Base-by-base conservation (phyloP, 1,139 yeast genomes). In the Saccharomyces pastorianus region DNA sequence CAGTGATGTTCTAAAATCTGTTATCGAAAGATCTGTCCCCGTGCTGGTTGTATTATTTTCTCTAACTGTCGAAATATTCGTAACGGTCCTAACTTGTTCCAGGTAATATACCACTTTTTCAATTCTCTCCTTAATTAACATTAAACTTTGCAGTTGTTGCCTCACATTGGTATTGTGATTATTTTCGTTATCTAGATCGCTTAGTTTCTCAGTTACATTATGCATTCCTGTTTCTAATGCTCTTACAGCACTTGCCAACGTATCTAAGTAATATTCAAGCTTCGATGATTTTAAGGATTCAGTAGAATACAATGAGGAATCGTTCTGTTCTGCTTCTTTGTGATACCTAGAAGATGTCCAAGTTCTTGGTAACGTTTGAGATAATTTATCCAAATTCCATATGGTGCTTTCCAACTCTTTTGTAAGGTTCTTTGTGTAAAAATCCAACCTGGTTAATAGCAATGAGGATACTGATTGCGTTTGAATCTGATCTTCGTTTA, bases 211-310 rank as follows among this genome's bases (percentile, higher is more conserved):
- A 41, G 72, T 73, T 25, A 74, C 68, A 23, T 64, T 65, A 6
- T 67, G 65, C 26, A 84, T 67, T 54, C 83, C 87, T 4, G 75
- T 70, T 53, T 81, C 77, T 31, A 84, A 66, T 1, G 85, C 74
- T 42, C 78, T 72, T 28, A 84, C 78, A 0, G 88, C 79, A 54
- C 81, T 79, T 41, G 79, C 76, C 47, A 85, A 69, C 2, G 84
- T 78, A 52, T 82, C 84, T 46, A 83, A 70, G 63, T 83, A 84
- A 65, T 84, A 84, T 60, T 84, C 85, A 51, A 85, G 68, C 58
- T 88, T 73, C 8, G 85, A 79, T 28, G 74, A 69, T 6, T 76
- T 74, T 41, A 53, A 46, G 9, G 47, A 28, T 34, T 48, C 49
- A 11, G 42, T 44, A n/a, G 49, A 32, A 9, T 61, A 61, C 52